A percentile compares a stretch with the other conserved stretches of the same genome.
Evolutionary conservation across 352 stramenopile genomes (phyloP).

Genomic region (Discostella stelligera): DNA sequence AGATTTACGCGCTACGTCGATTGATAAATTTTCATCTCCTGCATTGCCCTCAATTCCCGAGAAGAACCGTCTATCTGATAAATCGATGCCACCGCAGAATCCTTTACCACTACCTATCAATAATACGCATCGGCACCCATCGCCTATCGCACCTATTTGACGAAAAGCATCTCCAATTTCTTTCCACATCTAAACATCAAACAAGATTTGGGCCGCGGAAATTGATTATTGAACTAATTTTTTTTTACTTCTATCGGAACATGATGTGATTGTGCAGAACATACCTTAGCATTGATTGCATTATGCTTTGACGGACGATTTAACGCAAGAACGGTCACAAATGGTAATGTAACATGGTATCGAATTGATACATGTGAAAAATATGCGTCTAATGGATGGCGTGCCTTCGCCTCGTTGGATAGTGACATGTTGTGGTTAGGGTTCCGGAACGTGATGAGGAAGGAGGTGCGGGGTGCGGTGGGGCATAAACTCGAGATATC

Average conservation of each 20-base stretch:
- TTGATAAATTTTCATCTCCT: conserved; percentile 11
- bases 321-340: conserved; percentile 52
- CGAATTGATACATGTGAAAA: conserved; percentile 38
- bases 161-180: conserved; percentile 71
- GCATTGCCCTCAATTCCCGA: conserved; percentile 16
- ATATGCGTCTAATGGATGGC: conserved; percentile 27
- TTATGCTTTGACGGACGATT: conserved; percentile 70
- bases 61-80: conserved; percentile 66
- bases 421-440: background rate
- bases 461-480: background rate
- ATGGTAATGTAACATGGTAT: conserved; percentile 33
- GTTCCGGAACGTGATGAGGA: background rate
- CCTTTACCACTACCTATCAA: conserved; percentile 63
- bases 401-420: conserved; percentile 1
- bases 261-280: background rate
- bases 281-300: conserved; percentile 61
- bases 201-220: too few species aligned
- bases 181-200: conserved; percentile 75
- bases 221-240: too few species aligned
- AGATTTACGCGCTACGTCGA: conserved; percentile 57
- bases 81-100: conserved; percentile 73
- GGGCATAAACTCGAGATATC: too few species aligned
- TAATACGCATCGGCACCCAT: conserved; percentile 65
- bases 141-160: conserved; percentile 48
- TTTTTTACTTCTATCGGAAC: too few species aligned